Base-by-base conservation (phyloP, 371 early-diverging fungal genomes). In the Chytridium lagenaria region DNA sequence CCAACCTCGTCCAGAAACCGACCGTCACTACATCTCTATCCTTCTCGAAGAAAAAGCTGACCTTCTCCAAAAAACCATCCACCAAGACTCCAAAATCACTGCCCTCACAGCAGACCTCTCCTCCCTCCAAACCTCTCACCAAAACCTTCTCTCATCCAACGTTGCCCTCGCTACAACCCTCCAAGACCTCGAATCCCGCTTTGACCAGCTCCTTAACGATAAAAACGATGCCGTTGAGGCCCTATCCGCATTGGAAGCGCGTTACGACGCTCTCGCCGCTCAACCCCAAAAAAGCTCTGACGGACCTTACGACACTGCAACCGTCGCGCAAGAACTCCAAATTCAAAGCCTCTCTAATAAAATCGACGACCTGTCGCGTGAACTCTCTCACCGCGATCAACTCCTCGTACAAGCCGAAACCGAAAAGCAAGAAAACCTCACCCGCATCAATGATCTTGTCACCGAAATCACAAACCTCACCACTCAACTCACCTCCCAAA, bases 1-100 rank as follows among this genome's bases (percentile, higher is more conserved):
- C 12, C 26, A 22, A 7, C 26, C 55, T 52, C 55, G 7, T 52
- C 55, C 55, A 12, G 26, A 52, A 12, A 52, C 16, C 26, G 61
- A 61, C 12, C 61, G 61, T 15, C 36, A 61, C 10, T 61, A 61
- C 37, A 61, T 61, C 26, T 28, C 61, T 16, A 34, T 61, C 23
- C 36, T 61, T 7, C 34, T 61, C 34, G 61, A 61, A 26, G 61
- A 61, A 26, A 61, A 61, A 23, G 37, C 7, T 3, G 61, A 61
- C 19, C 36, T 61, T 5, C 5, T 37, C 34, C 34, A 3, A 28
- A 28, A 23, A 34, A 61, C 16, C 23, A 23, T 34, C 34, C 34
- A 34, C 5, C 23, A 33, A 7, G 61, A 61, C 10, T 7, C 55
- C 23, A 55, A 55, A 55, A 28, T 7, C 30, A 16, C 55, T 16